Evolutionary conservation across 2,329 filamentous ascomycete species (phyloP), one percentile per base, ranked within the genome.

Genomic region (Kalmusia sp.): DNA sequence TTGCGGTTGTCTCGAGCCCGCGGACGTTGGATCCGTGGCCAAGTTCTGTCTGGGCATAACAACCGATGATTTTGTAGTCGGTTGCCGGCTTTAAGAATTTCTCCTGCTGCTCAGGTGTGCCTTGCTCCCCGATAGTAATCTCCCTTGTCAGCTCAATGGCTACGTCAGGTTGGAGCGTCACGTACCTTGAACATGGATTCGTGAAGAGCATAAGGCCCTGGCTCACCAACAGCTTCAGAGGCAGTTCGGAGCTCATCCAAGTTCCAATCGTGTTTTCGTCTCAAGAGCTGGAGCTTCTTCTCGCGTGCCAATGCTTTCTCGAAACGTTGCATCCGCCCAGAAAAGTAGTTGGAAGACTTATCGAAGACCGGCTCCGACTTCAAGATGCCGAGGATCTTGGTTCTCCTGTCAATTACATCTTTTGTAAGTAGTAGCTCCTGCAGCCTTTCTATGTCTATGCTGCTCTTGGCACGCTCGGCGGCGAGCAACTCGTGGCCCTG

Each of bases 41-140:
- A 34, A 93, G 77, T 74, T 93, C 90, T 0, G 90, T 93, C 74
- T 93, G 90, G 6, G 89, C 89, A 65, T 93, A 93, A 67, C 89
- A 92, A 48, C 90, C 90, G 60, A 92, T 89, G 64, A 86, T 84
- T 68, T 91, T 80, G 75, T 91, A 92, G 35, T 83, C 83, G 61
- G 85, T 79, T 1, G 89, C 89, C 31, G 79, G 84, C 68, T 89
- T 84, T 28, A 91, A 80, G 78, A 90, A 93, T 52, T 86, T 79
- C 71, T 89, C 85, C 64, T 89, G 86, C 70, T 93, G 90, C 68
- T 89, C 88, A 0, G 87, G 83, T 4, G 85, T 90, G 24, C 86
- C 85, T 77, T 92, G 90, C 61, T 89, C 87, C 24, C 83, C 80
- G 27, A 92, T 79, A 0, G 89, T 92, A 37, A 86, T 83, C 83